Evolutionary conservation across 768 basidiomycete genomes (phyloP), one percentile per base, ranked within the genome.

Genomic region (Panellus pusillus): DNA sequence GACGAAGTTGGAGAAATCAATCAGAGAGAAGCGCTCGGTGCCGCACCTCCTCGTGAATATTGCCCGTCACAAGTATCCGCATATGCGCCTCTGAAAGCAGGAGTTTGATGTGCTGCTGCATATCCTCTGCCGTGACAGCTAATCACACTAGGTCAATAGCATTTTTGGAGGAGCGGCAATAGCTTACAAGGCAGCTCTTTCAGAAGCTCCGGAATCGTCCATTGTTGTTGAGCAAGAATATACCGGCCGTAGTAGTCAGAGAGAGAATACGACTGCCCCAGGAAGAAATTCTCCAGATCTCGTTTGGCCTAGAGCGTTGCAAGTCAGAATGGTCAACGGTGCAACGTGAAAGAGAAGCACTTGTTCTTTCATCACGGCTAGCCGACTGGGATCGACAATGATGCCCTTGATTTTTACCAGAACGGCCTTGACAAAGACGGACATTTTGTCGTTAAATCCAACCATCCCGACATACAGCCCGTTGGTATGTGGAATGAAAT

Each of bases 381-480:
- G 79, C 49, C 95, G 76, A 52, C 89, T 81, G n/a, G 80, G 72
- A 61, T 83, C 76, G 27, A 95, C 75, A 60, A 79, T 72, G 44
- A 93, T 72, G 20, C 71, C 72, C 66, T 81, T 87, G 57, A 87
- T 74, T 60, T 82, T 84, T 56, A 86, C 81, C 40, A 95, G 66
- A 47, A 98, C 81, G 55, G 85, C 78, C 62, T 85, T 73, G 6
- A 86, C 78, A 36, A 98, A 79, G 2, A 89, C 82, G 7, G 82
- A 73, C 58, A 92, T 74, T 70, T 96, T 98, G 71, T 98, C 94
- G 65, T 93, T 95, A 72, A 97, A 98, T 6, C 97, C 97, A 42
- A 76, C 79, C 49, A 92, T 74, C 3, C 78, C 74, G 41, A 97
- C 69, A 38, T 74, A 80, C 44, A 97, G 66, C 1, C 91, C 90